Base-by-base conservation (phyloP, 805 yeast genomes). In the Starmera pachycereana region DNA sequence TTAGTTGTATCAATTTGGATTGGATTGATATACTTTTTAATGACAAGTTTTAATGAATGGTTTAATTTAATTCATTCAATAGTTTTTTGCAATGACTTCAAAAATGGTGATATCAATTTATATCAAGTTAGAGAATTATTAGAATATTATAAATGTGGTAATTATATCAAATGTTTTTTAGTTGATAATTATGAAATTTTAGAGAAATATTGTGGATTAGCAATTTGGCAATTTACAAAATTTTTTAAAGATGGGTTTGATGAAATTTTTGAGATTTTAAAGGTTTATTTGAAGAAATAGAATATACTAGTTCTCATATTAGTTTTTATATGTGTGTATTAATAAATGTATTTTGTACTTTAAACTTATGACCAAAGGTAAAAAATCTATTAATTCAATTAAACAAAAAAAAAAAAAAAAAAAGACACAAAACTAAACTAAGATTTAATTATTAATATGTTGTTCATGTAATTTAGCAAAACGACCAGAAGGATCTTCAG, bases 401-500 rank as follows among this genome's bases (percentile, higher is more conserved):
- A 22, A 22, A 22, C 27, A 22, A 22, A 22, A 22, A 8, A n/a
- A 30, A 30, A 30, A 6, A n/a, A n/a, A n/a, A n/a, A n/a, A n/a
- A n/a, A n/a, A 30, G 6, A 12, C 14, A 30, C 32, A 30, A 5
- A 12, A 32, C 14, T 12, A 6, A 14, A 10, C 12, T 7, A 32
- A 32, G 12, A 13, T 33, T n/a, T 33, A 16, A 4, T 55, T 55
- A 19, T 58, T 60, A 45, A 80, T 74, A 48, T 81, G 76, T 54
- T 81, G 62, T 41, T 84, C 89, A 64, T 92, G 98, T 53, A 83
- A 78, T 69, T 84, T 77, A 52, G 95, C 97, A 60, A 72, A 90
- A 71, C 99, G 85, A 50, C 99, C 99, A 41, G 96, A 84, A 40
- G 99, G 99, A 66, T 92, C 99, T 56, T 81, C 96, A 58, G 89